Percentiles rank a stretch among this genome's conserved stretches.
Evolutionary conservation across 495 filamentous ascomycete species (phyloP).

Genomic region (Pseudoneurospora amorphoporcata): DNA sequence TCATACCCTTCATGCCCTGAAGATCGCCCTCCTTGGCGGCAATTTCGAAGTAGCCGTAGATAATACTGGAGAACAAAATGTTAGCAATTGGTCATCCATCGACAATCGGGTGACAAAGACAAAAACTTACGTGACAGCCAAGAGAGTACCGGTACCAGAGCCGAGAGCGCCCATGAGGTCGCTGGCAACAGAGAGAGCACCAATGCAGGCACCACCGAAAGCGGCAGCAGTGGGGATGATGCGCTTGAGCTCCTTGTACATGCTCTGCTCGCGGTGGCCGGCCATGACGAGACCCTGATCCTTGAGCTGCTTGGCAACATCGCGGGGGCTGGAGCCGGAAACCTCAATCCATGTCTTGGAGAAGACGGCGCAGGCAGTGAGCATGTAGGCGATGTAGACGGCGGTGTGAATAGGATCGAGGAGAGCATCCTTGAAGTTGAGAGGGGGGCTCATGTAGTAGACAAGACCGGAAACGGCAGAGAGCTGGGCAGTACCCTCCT

Average conservation of each 20-base stretch:
- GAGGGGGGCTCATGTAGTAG: slow-evolving; percentile 98
- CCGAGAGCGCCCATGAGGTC: slow-evolving; percentile 95
- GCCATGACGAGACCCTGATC: slow-evolving; percentile 99
- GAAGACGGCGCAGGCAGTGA: slow-evolving; percentile 94
- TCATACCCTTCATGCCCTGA: slow-evolving; percentile 81
- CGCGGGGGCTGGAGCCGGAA: slow-evolving; percentile 90
- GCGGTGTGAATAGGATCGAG: slow-evolving; percentile 94
- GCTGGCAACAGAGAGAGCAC: slow-evolving; percentile 86
- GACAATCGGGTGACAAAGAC: not conserved
- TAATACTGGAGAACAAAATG: slow-evolving; percentile 52
- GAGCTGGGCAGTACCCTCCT: slow-evolving; percentile 91
- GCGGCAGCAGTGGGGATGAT: slow-evolving; percentile 97
- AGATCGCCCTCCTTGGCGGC: slow-evolving; percentile 97
- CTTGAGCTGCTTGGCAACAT: slow-evolving; percentile 99
- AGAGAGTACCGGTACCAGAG: slow-evolving; percentile 91
- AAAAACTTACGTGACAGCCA: slow-evolving; percentile 90
- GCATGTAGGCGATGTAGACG: slow-evolving; percentile 94
- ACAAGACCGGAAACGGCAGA: slow-evolving; percentile 84
- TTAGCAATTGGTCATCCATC: slow-evolving; percentile 13
- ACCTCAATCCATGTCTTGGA: slow-evolving; percentile 99
- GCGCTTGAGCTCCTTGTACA: slow-evolving; percentile 99
- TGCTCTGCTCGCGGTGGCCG: slow-evolving; percentile 97
- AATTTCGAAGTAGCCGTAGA: slow-evolving; percentile 98
- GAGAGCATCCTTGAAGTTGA: slow-evolving; percentile 94
- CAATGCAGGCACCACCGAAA: slow-evolving; percentile 98